phyloP scores from a whole-genome alignment of 2,329 filamentous ascomycete genomes.

The Colletotrichum sp. region DNA sequence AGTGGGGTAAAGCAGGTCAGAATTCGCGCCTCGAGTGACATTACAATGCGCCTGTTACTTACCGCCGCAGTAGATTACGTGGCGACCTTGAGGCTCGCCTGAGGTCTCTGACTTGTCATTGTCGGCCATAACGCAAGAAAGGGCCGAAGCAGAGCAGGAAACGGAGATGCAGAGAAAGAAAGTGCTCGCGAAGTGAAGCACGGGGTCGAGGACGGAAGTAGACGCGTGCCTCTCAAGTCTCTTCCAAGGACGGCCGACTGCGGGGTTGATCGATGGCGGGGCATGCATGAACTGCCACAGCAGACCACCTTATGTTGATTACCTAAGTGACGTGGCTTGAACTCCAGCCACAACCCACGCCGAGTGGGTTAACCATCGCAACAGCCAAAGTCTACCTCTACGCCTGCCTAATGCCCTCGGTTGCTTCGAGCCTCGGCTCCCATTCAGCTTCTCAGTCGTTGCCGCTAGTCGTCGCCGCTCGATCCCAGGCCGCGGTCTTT shows the following conservation, averaged over 20 bases:
- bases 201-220: background rate
- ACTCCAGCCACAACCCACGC: background rate
- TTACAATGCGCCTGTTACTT: constrained; percentile 33
- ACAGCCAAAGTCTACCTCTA: background rate
- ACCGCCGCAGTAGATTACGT: constrained; percentile 65
- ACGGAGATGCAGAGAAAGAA: background rate
- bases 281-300: constrained; percentile 19
- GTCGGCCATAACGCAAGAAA: constrained; percentile 56
- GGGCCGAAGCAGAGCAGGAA: constrained; percentile 1
- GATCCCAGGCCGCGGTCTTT: background rate
- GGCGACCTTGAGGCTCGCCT: constrained; percentile 54
- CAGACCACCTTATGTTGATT: background rate
- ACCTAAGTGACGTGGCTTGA: background rate
- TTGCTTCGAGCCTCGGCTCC: background rate
- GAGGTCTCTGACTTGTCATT: constrained; percentile 50
- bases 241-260: constrained; percentile 17
- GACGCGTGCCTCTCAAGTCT: constrained; percentile 16
- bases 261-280: constrained; percentile 23
- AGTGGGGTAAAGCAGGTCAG: background rate
- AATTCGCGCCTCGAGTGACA: constrained; percentile 3
- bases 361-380: background rate
- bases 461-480: background rate
- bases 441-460: background rate
- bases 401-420: background rate
- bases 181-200: constrained; percentile 19